phyloP scores from a whole-genome alignment of 305 asterid species.

The Fraxinus platypoda region DNA sequence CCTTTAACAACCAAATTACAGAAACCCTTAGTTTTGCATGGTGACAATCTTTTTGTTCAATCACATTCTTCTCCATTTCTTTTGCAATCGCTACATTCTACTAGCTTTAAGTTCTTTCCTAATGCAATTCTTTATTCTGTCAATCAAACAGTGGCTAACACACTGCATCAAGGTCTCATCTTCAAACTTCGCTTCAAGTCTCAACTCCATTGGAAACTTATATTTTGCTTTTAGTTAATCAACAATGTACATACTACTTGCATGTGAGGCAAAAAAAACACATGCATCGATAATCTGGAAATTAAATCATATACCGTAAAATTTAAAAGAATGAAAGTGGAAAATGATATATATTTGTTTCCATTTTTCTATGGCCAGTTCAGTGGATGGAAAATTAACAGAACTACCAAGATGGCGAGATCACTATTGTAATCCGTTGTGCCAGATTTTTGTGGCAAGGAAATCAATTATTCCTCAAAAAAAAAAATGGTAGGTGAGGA shows the following conservation, averaged over 20 bases:
- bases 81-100: neutral
- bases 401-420: neutral
- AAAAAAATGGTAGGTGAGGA: neutral
- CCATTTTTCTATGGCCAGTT: neutral
- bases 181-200: neutral
- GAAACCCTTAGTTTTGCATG: neutral
- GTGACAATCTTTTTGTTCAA: neutral
- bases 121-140: neutral
- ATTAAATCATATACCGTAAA: neutral
- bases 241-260: neutral
- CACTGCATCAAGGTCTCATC: neutral
- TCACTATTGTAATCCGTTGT: neutral
- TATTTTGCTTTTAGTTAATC: neutral
- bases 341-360: neutral
- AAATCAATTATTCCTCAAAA: neutral
- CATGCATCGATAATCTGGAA: neutral
- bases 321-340: neutral
- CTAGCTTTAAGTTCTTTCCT: neutral
- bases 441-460: neutral
- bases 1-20: neutral
- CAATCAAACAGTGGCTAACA: conserved; percentile 3
- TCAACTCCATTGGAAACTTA: neutral
- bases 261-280: neutral
- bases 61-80: neutral
- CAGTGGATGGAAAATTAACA: neutral